These are phyloP conservation scores for Cadophora sp. DNA, from an alignment of 2,329 filamentous ascomycete genomes.

Conservation along the genomic window DNA sequence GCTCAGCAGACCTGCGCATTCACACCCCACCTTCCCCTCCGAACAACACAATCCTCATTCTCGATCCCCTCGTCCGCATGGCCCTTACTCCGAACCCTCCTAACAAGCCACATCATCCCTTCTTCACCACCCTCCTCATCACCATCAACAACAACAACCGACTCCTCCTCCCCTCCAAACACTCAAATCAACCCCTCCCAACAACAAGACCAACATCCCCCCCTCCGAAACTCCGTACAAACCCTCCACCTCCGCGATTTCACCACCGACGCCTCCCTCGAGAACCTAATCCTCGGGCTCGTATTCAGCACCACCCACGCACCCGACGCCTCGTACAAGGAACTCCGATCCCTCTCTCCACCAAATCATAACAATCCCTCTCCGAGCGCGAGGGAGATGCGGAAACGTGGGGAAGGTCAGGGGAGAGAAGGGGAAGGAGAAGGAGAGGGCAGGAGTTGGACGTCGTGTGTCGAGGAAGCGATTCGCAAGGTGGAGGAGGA, in stretches of 20 bases:
- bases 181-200: background rate
- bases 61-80: conserved; percentile 15
- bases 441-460: conserved; percentile 15
- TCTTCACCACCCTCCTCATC: background rate
- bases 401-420: too few relatives aligned
- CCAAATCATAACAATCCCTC: too few relatives aligned
- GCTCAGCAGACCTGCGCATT: conserved; percentile 13
- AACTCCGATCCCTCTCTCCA: conserved; percentile 11
- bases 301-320: conserved; percentile 29
- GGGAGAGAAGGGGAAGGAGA: conserved; percentile 2
- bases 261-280: conserved; percentile 21
- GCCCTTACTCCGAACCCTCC: conserved; percentile 13
- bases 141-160: conserved; percentile 15
- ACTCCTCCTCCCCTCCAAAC: conserved; percentile 23
- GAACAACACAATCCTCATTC: conserved; percentile 14
- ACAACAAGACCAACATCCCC: background rate
- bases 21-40: conserved; percentile 21
- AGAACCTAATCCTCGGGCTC: conserved; percentile 29
- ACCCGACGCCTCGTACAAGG: background rate
- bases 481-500: conserved; percentile 29
- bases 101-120: conserved; percentile 15
- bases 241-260: conserved; percentile 26
- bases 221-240: conserved; percentile 24
- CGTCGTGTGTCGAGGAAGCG: conserved; percentile 33
- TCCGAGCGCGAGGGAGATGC: background rate